Evolutionary conservation across 2,329 filamentous ascomycete species (phyloP), one percentile per base, ranked within the genome.

Genomic region (Fusarium incarnatum): DNA sequence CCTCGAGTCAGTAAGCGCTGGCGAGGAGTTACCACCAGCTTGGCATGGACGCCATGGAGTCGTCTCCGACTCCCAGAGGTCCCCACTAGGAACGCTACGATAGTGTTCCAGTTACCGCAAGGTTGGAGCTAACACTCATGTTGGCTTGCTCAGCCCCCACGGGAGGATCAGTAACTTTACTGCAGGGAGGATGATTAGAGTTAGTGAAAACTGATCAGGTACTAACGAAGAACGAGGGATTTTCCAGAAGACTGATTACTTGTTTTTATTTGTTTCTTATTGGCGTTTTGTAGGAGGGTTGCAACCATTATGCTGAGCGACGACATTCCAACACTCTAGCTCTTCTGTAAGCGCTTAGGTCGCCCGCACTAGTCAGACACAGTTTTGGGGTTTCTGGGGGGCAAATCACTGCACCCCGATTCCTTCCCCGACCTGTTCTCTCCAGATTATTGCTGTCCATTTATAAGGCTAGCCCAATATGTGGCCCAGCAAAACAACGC

Each of bases 171-270:
- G 32, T 41, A 27, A 41, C 28, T 50, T 50, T 40, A 18, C 18
- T 20, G 9, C 16, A 12, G 15, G 16, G 32, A 25, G 11, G 6
- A 32, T 37, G 34, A 15, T 47, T 37, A 8, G n/a, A 48, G 53
- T 49, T 32, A n/a, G 20, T 30, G n/a, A 23, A 32, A 11, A 3
- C 60, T 13, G 27, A 58, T 64, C 56, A 45, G 32, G 44, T 27
- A 60, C 55, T 60, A 56, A 37, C 13, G 37, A 16, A 20, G 37
- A 30, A 52, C 32, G 42, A 34, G n/a, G 20, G 25, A 28, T 64
- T 58, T 57, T 64, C 60, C 50, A 45, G 60, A 64, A 57, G 22
- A 22, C 13, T n/a, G 22, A 5, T 22, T 23, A 23, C 27, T n/a
- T 25, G 13, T 10, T 41, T 48, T 23, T 7, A 12, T 6, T 6